phyloP scores from a whole-genome alignment of 2,329 filamentous ascomycete species.

The Drechmeria coniospora region DNA sequence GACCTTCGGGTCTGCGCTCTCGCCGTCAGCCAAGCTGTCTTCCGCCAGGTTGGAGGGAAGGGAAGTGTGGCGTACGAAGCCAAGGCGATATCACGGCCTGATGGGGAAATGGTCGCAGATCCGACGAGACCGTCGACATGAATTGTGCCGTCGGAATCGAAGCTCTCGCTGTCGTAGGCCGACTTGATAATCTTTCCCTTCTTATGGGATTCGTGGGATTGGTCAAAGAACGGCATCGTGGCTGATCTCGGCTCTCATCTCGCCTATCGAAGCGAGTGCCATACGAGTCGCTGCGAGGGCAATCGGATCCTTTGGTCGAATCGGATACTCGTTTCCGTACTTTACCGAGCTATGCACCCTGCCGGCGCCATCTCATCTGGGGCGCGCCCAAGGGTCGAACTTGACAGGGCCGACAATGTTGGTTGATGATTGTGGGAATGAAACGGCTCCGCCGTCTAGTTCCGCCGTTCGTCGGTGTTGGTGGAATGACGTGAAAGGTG shows the following conservation, averaged over 20 bases:
- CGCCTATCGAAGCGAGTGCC: too few species aligned
- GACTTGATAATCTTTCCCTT: conserved; percentile 47
- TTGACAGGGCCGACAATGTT: too few species aligned
- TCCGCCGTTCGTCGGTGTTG: too few species aligned
- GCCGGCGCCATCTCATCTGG: too few species aligned
- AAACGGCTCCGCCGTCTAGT: too few species aligned
- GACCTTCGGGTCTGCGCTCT: conserved; percentile 56
- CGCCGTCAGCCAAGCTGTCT: conserved; percentile 10
- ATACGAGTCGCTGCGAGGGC: too few species aligned
- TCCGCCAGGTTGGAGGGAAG: background rate
- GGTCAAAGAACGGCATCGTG: conserved; percentile 34
- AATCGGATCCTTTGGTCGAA: too few species aligned
- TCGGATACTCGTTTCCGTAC: too few species aligned
- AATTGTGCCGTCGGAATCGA: conserved; percentile 71
- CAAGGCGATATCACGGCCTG: conserved; percentile 76
- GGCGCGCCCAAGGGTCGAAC: too few species aligned
- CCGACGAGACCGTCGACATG: conserved; percentile 70
- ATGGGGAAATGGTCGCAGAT: conserved; percentile 85
- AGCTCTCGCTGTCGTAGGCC: conserved; percentile 74
- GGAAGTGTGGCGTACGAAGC: conserved; percentile 50
- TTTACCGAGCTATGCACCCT: background rate
- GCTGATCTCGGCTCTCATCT: too few species aligned
- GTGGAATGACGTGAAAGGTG: too few species aligned
- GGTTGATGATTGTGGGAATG: too few species aligned
- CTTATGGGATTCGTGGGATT: conserved; percentile 28